Evolutionary conservation across 176 grass and related monocot genomes (phyloP), one percentile per base, ranked within the genome.

Genomic region (Aegilops bicornis): DNA sequence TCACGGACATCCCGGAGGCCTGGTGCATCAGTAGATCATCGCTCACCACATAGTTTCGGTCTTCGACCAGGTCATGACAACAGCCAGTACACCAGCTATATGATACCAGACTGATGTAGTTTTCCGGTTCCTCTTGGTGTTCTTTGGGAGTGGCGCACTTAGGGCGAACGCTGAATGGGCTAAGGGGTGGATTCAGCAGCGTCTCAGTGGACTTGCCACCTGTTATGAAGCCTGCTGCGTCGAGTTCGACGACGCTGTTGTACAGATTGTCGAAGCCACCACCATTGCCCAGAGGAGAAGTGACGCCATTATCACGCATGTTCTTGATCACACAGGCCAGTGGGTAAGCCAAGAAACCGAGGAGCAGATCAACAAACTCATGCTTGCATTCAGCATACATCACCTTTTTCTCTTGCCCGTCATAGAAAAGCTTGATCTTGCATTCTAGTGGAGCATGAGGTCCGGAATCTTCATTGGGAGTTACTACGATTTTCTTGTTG

Each of bases 341-440:
- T 0, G 83, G 60, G 60, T 77, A 85, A 29, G n/a, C 12, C 14
- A 68, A 8, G 52, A 78, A 85, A 5, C 58, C 30, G 1, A 84
- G 71, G 19, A 77, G 59, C n/a, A 74, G 23, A 30, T 85, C 61
- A 0, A 78, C 22, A 0, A 85, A 68, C 0, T 67, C 43, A 36
- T 78, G 42, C 0, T 67, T 3, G 73, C 73, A 77, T 37, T 85
- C 61, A 67, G 73, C 73, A 3, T 78, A 85, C 73, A 85, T 78
- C 9, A 85, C 61, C 8, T 52, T 67, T 13, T 56, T 78, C 33
- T 67, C 32, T 1, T 22, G 2, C 5, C 5, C 37, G 1, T 78
- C 83, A 1, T 54, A 78, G 62, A 78, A 78, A 2, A 85, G 9
- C 73, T 58, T 85, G 22, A 78, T 78, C 22, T 27, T 85, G 3